Conservation (phyloP, 164 flowering plant species). For the Paratinospora sagittata region DNA sequence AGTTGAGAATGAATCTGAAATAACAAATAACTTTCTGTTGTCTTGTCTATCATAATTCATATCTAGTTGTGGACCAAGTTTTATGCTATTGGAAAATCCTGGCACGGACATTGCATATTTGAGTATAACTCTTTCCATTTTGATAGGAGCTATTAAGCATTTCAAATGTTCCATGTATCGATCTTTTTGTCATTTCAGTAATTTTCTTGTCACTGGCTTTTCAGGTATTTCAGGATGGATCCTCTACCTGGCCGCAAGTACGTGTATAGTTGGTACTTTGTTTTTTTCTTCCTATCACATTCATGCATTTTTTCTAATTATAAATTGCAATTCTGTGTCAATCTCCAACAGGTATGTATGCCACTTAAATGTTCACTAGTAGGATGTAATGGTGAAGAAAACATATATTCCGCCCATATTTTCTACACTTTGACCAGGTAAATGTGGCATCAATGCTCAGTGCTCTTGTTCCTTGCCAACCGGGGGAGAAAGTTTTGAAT, state of each 20-base stretch:
- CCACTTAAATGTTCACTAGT: conserved; percentile 10
- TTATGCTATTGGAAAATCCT: too few species aligned
- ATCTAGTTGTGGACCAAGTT: too few species aligned
- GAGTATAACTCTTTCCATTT: too few species aligned
- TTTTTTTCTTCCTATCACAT: neutral
- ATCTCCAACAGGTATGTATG: conserved; percentile 14
- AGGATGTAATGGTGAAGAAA: conserved; percentile 24
- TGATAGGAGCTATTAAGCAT: neutral
- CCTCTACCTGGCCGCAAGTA: conserved; percentile 94
- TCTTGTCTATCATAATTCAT: too few species aligned
- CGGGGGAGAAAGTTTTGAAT: conserved; percentile 73
- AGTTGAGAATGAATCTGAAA: too few species aligned
- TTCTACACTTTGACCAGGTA: conserved; percentile 30
- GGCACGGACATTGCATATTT: too few species aligned
- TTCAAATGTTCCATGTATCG: neutral
- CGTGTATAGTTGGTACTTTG: conserved; percentile 19
- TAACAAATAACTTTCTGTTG: too few species aligned
- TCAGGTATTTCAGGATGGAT: conserved; percentile 78
- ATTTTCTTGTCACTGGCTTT: conserved; percentile 2
- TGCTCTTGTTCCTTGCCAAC: conserved; percentile 70
- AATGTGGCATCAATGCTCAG: conserved; percentile 42
- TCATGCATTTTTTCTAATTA: neutral
- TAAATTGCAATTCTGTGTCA: neutral
- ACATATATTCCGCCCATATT: conserved; percentile 23
- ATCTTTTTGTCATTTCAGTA: neutral